Evolutionary conservation across 202 grass and related monocot genomes (phyloP).

Genomic region (Zizania palustris): DNA sequence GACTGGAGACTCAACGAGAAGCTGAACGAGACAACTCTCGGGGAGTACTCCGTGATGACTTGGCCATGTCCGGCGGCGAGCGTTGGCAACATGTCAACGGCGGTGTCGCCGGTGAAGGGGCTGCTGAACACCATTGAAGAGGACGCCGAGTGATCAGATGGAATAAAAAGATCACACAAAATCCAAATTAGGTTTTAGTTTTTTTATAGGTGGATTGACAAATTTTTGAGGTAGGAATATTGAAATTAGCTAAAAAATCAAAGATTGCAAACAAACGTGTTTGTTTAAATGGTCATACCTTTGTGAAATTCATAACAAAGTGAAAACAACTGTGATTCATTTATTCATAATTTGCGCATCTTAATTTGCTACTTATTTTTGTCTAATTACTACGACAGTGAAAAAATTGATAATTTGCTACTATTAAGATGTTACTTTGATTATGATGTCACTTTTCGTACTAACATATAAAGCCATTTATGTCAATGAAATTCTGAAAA

Average conservation of each 20-base stretch:
- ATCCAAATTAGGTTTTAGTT: neutral
- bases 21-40: conserved; percentile 49
- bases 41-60: neutral
- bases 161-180: too few species aligned
- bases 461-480: too few species aligned
- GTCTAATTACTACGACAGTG: neutral
- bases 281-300: neutral
- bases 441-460: too few species aligned
- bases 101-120: neutral
- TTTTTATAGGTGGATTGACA: neutral
- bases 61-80: neutral
- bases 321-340: neutral
- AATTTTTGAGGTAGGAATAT: neutral
- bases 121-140: conserved; percentile 47
- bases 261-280: neutral
- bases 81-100: neutral
- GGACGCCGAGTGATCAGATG: conserved; percentile 18
- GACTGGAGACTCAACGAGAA: conserved; percentile 42
- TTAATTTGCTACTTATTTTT: neutral
- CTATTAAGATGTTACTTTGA: too few species aligned
- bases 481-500: too few species aligned
- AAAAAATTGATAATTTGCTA: too few species aligned
- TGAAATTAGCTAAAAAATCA: neutral
- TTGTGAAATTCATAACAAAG: neutral
- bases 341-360: neutral